Evolutionary conservation across 1,284 basidiomycete genomes (phyloP), one percentile per base, ranked within the genome.

Genomic region (Tranzscheliella williamsii): DNA sequence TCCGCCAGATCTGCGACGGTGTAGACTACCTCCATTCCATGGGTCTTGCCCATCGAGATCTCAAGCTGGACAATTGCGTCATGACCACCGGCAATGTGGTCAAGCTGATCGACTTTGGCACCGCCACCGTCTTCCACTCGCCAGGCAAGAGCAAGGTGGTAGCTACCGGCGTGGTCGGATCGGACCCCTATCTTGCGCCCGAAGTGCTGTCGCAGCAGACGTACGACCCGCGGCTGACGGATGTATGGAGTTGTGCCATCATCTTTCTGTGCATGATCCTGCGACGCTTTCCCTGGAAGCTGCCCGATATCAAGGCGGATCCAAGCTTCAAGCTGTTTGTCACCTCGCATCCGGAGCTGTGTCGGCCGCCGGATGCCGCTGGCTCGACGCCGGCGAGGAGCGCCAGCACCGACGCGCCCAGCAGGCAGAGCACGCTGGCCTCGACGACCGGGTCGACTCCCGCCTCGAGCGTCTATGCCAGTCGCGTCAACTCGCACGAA

Each of bases 261-360:
- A 98, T 99, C 72, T 97, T 98, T 83, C 86, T 98, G 81, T 99
- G 95, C 82, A 99, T 99, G 95, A 83, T 95, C 55, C 84, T 99
- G 35, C 84, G 94, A 40, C 85, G 95, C 39, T 99, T 99, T 83
- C 95, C 95, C 2, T 99, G 95, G 95, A 97, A 93, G 80, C 88
- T 97, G 51, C 93, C 94, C 18, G 94, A 99, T 78, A 83, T 86
- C 72, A 95, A 95, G 83, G 86, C 86, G 24, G 95, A 98, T 75
- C 85, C 89, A 42, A 89, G 87, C 75, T 98, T 91, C 82, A 84
- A 87, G 55, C 86, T 91, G 7, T 99, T 95, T 75, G 87, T 97
- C 65, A 84, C 87, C 66, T 89, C 92, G 21, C 91, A 95, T 76
- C 91, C 91, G 8, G 91, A 95, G 76, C 81, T 93, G 37, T 86